Percentiles rank a stretch among this genome's conserved stretches.
Conservation (phyloP, 192 early-diverging fungal species). For the Rhizophlyctis rosea region DNA sequence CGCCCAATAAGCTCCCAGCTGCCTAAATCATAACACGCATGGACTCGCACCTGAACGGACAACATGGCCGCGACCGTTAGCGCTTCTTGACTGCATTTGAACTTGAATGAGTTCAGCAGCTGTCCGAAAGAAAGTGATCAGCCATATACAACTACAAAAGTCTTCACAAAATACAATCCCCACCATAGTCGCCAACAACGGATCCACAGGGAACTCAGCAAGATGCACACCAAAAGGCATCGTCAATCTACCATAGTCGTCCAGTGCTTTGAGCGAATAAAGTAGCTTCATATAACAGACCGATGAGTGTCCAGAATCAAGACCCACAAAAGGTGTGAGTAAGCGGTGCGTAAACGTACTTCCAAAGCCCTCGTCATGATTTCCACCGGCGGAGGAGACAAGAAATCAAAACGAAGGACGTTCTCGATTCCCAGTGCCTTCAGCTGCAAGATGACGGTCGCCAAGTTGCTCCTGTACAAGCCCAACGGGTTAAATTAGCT, state of each 20-base stretch:
- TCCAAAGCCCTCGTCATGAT: slow-evolving; percentile 67
- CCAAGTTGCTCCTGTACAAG: slow-evolving; percentile 67
- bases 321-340: not conserved
- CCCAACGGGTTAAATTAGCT: not conserved
- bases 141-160: not conserved
- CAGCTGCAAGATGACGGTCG: slow-evolving; percentile 65
- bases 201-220: slow-evolving; percentile 76
- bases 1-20: too few relatives aligned
- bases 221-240: slow-evolving; percentile 67
- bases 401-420: slow-evolving; percentile 73
- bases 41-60: slow-evolving; percentile 72
- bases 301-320: not conserved
- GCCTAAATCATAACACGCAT: too few relatives aligned
- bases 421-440: slow-evolving; percentile 82
- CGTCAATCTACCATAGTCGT: slow-evolving; percentile 66
- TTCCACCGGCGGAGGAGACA: slow-evolving; percentile 71
- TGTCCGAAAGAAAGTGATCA: not conserved
- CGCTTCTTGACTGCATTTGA: slow-evolving; percentile 70
- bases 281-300: too few relatives aligned
- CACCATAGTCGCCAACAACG: slow-evolving; percentile 65
- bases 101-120: slow-evolving; percentile 42
- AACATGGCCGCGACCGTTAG: slow-evolving; percentile 78
- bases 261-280: slow-evolving; percentile 69
- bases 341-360: too few relatives aligned
- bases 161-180: too few relatives aligned